Conservation (phyloP, 495 filamentous ascomycete genomes). For the Penicillium cataractarum region DNA sequence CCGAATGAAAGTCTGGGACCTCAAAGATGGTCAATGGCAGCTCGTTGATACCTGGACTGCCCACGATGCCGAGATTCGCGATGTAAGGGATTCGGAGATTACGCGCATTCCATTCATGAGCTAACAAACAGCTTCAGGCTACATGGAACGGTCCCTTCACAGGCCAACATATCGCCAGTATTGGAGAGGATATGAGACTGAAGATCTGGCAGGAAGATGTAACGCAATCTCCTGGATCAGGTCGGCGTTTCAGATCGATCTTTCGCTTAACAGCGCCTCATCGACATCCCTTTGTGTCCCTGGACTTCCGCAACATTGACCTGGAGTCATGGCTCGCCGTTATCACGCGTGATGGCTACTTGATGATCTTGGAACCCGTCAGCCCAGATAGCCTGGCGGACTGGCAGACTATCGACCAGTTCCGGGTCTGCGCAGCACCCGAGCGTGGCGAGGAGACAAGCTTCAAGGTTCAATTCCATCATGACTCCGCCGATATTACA, state of each 20-base stretch:
- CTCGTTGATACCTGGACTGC: conserved; percentile 87
- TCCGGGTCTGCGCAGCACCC: conserved; percentile 63
- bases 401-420: conserved; percentile 73
- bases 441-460: conserved; percentile 78
- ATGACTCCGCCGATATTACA: conserved; percentile 77
- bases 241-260: conserved; percentile 75
- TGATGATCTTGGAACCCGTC: conserved; percentile 83
- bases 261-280: conserved; percentile 59
- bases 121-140: conserved; percentile 52
- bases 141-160: conserved; percentile 75
- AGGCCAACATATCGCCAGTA: conserved; percentile 65
- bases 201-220: conserved; percentile 90
- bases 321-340: conserved; percentile 80
- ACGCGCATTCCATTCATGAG: background rate
- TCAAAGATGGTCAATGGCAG: conserved; percentile 76
- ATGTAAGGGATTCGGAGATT: conserved; percentile 60
- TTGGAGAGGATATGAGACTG: conserved; percentile 84
- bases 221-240: conserved; percentile 66
- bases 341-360: conserved; percentile 75
- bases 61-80: conserved; percentile 87
- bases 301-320: conserved; percentile 77
- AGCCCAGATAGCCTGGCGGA: conserved; percentile 79
- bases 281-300: conserved; percentile 69
- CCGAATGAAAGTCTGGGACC: conserved; percentile 89
- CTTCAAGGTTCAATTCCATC: conserved; percentile 84